Base-by-base conservation (phyloP, 2,329 filamentous ascomycete genomes). In the Sarocladium brachiariae region DNA sequence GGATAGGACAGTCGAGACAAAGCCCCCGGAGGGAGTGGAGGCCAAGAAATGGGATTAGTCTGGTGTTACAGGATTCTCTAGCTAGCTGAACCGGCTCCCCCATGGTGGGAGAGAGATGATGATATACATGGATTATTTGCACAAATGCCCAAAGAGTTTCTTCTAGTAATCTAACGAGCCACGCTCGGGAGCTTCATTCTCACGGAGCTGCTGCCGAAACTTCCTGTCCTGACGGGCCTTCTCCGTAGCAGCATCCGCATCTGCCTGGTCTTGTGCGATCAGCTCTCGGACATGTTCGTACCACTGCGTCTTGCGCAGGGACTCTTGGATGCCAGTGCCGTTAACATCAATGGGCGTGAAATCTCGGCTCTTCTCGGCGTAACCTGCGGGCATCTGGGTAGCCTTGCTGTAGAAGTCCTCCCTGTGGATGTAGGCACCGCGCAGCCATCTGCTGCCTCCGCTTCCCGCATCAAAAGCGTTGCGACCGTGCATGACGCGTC, bases 401-500 rank as follows among this genome's bases (percentile, higher is more conserved):
- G 63, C 63, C 24, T 59, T 62, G 52, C 71, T 74, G 10, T 60
- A 39, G 49, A 75, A 73, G 52, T 72, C 72, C 51, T 74, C 65
- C 4, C 66, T 59, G 54, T 86, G 80, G 24, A 96, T 75, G 67
- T 97, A 99, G 0, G 88, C 80, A 4, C 93, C 93, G 58, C 88
- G 87, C 50, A 97, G 68, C 87, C 89, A 95, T 49, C 92, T 75
- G 54, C 83, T 77, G 1, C 87, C 87, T 6, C 76, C 74, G 0
- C 69, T 69, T 0, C 74, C 68, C 0, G 61, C 55, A 62, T 92
- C 82, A 66, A 97, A 97, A 25, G 82, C 80, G 14, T 74, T 77
- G 3, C 93, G 75, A 0, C 90, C 92, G 70, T 97, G 93, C 62
- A 95, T 67, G n/a, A 95, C 75, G 16, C 92, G 77, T 53, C 82